These are phyloP conservation scores for Hygrophila difformis DNA, from an alignment of 257 asterid species.

Conservation along the genomic window DNA sequence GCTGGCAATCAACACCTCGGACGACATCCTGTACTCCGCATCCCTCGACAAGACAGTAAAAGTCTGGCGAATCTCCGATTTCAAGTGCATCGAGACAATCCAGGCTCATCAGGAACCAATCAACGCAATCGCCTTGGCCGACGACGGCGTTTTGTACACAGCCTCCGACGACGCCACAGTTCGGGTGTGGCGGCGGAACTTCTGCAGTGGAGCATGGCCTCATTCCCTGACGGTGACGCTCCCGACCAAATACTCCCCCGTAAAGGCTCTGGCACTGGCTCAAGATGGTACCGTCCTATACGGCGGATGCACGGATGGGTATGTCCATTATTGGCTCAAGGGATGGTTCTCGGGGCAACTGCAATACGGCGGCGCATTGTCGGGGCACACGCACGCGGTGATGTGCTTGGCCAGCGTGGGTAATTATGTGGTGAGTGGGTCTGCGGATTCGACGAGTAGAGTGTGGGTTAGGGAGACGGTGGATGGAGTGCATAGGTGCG, in stretches of 20 bases:
- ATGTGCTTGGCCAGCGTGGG: slow-evolving; percentile 60
- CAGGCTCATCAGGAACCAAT: slow-evolving; percentile 84
- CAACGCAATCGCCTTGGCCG: slow-evolving; percentile 67
- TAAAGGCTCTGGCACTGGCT: slow-evolving; percentile 57
- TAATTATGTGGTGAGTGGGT: slow-evolving; percentile 56
- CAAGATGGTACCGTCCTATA: slow-evolving; percentile 59
- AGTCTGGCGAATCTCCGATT: slow-evolving; percentile 81
- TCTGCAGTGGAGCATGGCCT: slow-evolving; percentile 66
- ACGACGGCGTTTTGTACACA: slow-evolving; percentile 83
- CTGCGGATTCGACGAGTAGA: slow-evolving; percentile 70
- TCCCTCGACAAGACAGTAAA: slow-evolving; percentile 75
- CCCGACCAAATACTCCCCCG: slow-evolving; percentile 80
- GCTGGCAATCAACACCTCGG: slow-evolving; percentile 64
- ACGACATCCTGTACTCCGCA: slow-evolving; percentile 74
- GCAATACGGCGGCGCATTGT: slow-evolving; percentile 82
- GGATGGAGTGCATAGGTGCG: slow-evolving; percentile 56
- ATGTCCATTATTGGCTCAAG: slow-evolving; percentile 77
- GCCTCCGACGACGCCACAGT: slow-evolving; percentile 92
- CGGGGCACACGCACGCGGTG: slow-evolving; percentile 86
- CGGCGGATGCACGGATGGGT: slow-evolving; percentile 92
- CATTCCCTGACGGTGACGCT: slow-evolving; percentile 80
- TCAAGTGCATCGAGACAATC: slow-evolving; percentile 87
- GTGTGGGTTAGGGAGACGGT: slow-evolving; percentile 67
- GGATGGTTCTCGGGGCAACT: slow-evolving; percentile 90
- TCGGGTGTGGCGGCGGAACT: slow-evolving; percentile 84